Conservation (phyloP, 169 alveolate species). For the Eimeria tenella region DNA sequence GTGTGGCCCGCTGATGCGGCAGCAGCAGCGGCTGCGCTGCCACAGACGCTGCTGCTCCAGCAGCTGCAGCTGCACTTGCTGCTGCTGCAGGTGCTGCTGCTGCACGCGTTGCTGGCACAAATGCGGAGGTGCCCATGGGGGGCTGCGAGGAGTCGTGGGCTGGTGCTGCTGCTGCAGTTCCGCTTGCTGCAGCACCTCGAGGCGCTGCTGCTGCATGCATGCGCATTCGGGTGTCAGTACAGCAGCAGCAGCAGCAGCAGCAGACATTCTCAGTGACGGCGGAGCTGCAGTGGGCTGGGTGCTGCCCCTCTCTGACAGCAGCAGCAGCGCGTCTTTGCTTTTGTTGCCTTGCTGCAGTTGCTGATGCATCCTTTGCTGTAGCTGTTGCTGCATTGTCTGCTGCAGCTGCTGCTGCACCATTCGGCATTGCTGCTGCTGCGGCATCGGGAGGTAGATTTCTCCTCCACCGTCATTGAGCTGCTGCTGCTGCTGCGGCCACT, state of each 20-base stretch:
- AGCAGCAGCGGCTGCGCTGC: neutral
- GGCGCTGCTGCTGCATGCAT: slow-evolving; percentile 52
- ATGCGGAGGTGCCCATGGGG: neutral
- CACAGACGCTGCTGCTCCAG: neutral
- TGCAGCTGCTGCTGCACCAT: neutral
- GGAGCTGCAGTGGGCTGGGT: neutral
- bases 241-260: slow-evolving; percentile 54
- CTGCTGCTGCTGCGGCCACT: neutral
- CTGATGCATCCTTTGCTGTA: slow-evolving; percentile 10
- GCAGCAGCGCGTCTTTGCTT: neutral
- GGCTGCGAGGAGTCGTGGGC: neutral
- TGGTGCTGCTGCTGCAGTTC: slow-evolving; percentile 30
- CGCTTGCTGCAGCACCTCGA: slow-evolving; percentile 33
- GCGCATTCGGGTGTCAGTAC: slow-evolving; percentile 24
- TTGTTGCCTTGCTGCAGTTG: slow-evolving; percentile 7
- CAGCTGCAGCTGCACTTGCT: slow-evolving; percentile 27
- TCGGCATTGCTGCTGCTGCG: neutral
- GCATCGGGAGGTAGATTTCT: neutral
- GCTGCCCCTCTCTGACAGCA: neutral
- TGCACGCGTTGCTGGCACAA: neutral
- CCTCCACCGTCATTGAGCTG: too few species aligned
- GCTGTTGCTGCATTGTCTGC: neutral
- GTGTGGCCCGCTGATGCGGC: neutral
- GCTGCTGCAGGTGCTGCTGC: slow-evolving; percentile 21
- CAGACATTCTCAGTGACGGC: slow-evolving; percentile 1